Evolutionary conservation across 176 grass and related monocot species (phyloP).

Genomic region (Cenchrus americanus): DNA sequence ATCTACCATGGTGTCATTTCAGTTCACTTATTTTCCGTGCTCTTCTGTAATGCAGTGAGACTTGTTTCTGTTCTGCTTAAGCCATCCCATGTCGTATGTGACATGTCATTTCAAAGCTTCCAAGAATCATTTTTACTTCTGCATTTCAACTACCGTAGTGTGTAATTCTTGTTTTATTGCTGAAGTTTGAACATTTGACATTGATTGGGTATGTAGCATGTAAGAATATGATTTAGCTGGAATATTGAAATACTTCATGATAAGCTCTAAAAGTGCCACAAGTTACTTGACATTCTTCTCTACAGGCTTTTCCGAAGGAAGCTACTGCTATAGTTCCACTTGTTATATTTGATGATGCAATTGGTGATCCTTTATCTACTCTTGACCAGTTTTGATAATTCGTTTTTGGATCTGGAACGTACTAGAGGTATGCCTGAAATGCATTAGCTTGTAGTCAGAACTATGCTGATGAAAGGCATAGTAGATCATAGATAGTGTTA

Average conservation of each 20-base stretch:
- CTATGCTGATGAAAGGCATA: constrained; percentile 58
- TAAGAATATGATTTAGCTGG: constrained; percentile 49
- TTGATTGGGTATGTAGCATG: constrained; percentile 25
- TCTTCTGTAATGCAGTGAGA: neutral
- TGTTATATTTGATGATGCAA: constrained; percentile 99
- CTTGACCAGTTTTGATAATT: constrained; percentile 98
- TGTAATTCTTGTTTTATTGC: constrained; percentile 20
- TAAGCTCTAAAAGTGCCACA: constrained; percentile 88
- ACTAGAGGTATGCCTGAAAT: constrained; percentile 99
- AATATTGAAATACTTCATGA: constrained; percentile 66
- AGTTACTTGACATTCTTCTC: constrained; percentile 99
- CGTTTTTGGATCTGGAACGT: constrained; percentile 96
- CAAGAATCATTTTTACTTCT: neutral
- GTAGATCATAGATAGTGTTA: constrained; percentile 48
- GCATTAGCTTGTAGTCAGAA: constrained; percentile 78
- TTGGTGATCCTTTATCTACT: constrained; percentile 99
- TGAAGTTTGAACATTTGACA: neutral
- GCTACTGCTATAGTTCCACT: constrained; percentile 95
- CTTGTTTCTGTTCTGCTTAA: neutral
- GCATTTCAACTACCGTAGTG: constrained; percentile 15
- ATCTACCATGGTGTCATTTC: neutral
- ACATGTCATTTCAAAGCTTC: neutral
- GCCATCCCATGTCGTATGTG: neutral
- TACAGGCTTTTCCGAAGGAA: constrained; percentile 96
- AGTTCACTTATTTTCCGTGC: neutral